Evolutionary conservation across 1,284 basidiomycete species (phyloP).

Genomic region (Puccinia triticina): DNA sequence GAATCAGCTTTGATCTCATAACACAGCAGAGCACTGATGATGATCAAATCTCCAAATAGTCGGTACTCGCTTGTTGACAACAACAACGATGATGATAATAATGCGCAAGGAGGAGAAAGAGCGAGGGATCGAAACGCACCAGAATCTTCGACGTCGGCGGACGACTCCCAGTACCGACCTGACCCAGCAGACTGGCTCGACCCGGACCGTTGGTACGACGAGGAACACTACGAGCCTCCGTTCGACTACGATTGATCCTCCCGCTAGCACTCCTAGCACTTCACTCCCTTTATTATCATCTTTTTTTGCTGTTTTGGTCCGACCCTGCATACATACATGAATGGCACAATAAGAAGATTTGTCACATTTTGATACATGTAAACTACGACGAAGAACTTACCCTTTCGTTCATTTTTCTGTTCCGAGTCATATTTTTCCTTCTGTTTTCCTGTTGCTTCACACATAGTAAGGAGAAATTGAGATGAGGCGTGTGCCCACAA

Average conservation of each 20-base stretch:
- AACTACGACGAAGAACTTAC: too few species aligned
- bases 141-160: neutral
- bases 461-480: too few species aligned
- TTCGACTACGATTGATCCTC: slow-evolving; percentile 25
- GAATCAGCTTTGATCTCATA: neutral
- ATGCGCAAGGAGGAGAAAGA: neutral
- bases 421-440: too few species aligned
- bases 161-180: slow-evolving; percentile 2
- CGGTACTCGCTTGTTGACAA: slow-evolving; percentile 32
- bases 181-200: neutral
- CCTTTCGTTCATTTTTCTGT: too few species aligned
- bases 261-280: neutral
- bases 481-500: too few species aligned
- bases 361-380: too few species aligned
- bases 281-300: neutral
- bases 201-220: slow-evolving; percentile 12
- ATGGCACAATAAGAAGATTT: too few species aligned
- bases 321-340: neutral
- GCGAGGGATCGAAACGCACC: neutral
- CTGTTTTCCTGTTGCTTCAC: too few species aligned
- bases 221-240: neutral
- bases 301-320: neutral
- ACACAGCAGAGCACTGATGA: neutral
- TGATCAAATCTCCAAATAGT: neutral
- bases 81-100: neutral